A percentile compares a stretch with the other conserved stretches of the same genome.
phyloP scores from a whole-genome alignment of 2,329 filamentous ascomycete species.

The Tympanopsis confertula region DNA sequence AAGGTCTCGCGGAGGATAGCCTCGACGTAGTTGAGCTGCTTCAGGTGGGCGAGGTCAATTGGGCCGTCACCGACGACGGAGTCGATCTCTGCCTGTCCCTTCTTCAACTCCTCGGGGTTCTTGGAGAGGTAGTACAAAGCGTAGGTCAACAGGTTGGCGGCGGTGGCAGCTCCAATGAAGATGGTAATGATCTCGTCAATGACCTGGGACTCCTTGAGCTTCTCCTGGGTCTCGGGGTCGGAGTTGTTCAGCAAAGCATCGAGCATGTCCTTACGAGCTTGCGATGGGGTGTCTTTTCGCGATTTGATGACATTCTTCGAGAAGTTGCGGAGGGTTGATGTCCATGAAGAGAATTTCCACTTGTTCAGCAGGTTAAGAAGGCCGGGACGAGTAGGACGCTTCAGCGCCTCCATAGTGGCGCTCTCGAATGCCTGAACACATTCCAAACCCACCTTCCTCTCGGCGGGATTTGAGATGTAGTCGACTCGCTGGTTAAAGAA shows the following conservation, averaged over 20 bases:
- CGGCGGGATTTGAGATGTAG: background rate
- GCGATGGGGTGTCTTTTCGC: conserved; percentile 37
- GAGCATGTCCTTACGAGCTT: conserved; percentile 44
- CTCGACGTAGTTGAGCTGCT: conserved; percentile 38
- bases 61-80: conserved; percentile 31
- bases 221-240: conserved; percentile 49
- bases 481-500: conserved; percentile 1
- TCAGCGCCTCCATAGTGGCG: conserved; percentile 41
- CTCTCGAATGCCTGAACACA: conserved; percentile 43
- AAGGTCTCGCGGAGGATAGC: conserved; percentile 41
- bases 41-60: conserved; percentile 33
- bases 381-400: conserved; percentile 36
- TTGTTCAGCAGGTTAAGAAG: conserved; percentile 37
- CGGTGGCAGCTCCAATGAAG: conserved; percentile 43
- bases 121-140: conserved; percentile 37
- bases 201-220: conserved; percentile 45
- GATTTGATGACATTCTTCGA: conserved; percentile 43
- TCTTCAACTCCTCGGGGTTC: conserved; percentile 32
- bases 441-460: background rate
- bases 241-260: conserved; percentile 43
- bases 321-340: conserved; percentile 39
- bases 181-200: conserved; percentile 61
- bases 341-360: conserved; percentile 42
- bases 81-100: conserved; percentile 41
- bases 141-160: conserved; percentile 29